Base-by-base conservation (phyloP, 148 eudicot genomes). In the Beta vulgaris region DNA sequence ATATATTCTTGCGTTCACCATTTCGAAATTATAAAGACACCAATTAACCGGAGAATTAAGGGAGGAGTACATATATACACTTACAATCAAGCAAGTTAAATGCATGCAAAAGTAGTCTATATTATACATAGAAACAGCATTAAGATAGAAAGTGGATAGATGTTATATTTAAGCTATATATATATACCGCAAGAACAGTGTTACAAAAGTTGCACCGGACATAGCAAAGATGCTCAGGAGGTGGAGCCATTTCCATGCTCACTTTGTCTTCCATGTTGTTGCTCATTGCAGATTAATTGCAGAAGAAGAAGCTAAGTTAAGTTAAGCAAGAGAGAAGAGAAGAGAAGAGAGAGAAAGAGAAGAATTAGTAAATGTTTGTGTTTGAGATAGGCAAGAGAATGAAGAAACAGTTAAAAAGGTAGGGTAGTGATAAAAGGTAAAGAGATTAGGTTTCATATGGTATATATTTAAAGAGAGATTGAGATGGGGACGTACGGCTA, bases 121-220 rank as follows among this genome's bases (percentile, higher is more conserved):
- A n/a, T n/a, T n/a, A n/a, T n/a, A n/a, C n/a, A n/a, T n/a, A n/a
- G n/a, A n/a, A n/a, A n/a, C n/a, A n/a, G n/a, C n/a, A n/a, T n/a
- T n/a, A n/a, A n/a, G n/a, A n/a, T n/a, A n/a, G n/a, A n/a, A n/a
- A n/a, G n/a, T n/a, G n/a, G n/a, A n/a, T n/a, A n/a, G n/a, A n/a
- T n/a, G n/a, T n/a, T n/a, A n/a, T n/a, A n/a, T n/a, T n/a, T n/a
- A n/a, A n/a, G n/a, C n/a, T n/a, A n/a, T n/a, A n/a, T n/a, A n/a
- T n/a, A n/a, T 11, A 55, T 90, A 92, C 98, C 93, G 98, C 98
- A 23, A 93, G 93, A 82, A 93, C 91, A 66, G 93, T 93, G 85
- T 73, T 90, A 84, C 97, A 92, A 57, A 77, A 92, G 89, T 85
- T 92, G 89, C 97, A 92, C 1, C 96, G 91, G 77, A 90, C 96